These are phyloP conservation scores for Plenodomus biglobosus DNA, from an alignment of 2,329 filamentous ascomycete genomes.

Conservation along the genomic window DNA sequence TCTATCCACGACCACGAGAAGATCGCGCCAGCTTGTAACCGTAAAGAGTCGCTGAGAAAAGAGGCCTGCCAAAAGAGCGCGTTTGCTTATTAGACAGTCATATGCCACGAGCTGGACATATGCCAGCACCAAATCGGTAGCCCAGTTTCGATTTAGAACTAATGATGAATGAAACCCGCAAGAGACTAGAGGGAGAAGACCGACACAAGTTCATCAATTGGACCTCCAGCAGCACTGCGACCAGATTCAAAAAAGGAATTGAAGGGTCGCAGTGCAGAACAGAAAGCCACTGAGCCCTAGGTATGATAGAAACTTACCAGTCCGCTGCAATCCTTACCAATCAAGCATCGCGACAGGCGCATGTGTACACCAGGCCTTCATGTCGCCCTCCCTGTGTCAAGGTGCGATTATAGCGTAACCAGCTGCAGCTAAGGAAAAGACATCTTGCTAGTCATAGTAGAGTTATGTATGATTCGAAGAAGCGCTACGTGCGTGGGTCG, in stretches of 20 bases:
- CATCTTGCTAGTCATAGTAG: conserved; percentile 25
- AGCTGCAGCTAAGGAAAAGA: conserved; percentile 16
- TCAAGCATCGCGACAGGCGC: conserved; percentile 24
- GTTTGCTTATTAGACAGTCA: conserved; percentile 16
- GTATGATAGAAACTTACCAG: conserved; percentile 25
- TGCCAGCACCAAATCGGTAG: conserved; percentile 18
- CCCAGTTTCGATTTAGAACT: conserved; percentile 12
- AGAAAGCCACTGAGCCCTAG: conserved; percentile 23
- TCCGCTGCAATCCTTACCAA: conserved; percentile 18
- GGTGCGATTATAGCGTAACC: conserved; percentile 26
- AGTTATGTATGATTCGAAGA: conserved; percentile 23
- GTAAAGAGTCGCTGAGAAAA: conserved; percentile 17
- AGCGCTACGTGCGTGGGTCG: conserved; percentile 8
- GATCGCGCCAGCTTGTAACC: conserved; percentile 17
- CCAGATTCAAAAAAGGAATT: conserved; percentile 26
- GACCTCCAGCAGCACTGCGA: conserved; percentile 19
- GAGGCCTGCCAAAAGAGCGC: conserved; percentile 19
- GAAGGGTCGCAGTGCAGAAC: conserved; percentile 23
- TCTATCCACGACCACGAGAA: conserved; percentile 18
- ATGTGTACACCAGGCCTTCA: conserved; percentile 27
- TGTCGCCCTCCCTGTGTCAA: conserved; percentile 26
- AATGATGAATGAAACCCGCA: not conserved
- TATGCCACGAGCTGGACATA: conserved; percentile 19
- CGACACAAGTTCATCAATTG: conserved; percentile 22
- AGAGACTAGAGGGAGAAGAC: conserved; percentile 24